Conservation (phyloP, 1,284 basidiomycete genomes). For the Cutaneotrichosporon sp. region DNA sequence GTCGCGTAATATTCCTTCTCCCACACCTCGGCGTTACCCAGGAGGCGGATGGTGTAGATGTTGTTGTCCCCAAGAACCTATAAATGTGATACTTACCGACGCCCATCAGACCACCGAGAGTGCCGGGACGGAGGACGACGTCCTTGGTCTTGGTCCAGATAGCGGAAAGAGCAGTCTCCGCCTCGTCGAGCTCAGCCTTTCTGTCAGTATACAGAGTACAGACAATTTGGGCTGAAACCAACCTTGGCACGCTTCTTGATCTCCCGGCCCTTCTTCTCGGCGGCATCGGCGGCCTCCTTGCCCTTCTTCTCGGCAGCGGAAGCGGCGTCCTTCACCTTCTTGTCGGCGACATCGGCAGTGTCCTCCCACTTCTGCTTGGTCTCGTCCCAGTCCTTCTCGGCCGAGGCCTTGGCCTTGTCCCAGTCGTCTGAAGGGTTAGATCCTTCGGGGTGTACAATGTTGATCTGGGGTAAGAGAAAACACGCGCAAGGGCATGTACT, state of each 20-base stretch:
- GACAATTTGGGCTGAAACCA: too few relatives aligned
- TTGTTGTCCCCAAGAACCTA: too few relatives aligned
- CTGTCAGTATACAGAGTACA: background rate
- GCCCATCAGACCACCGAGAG: constrained; percentile 68
- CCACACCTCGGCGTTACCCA: constrained; percentile 66
- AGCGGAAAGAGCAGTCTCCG: constrained; percentile 55
- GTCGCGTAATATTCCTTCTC: constrained; percentile 61
- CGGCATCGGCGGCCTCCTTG: constrained; percentile 45
- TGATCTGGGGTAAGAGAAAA: too few relatives aligned
- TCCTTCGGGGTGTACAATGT: too few relatives aligned
- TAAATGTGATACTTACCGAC: too few relatives aligned
- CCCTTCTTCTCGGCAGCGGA: constrained; percentile 52
- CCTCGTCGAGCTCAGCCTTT: constrained; percentile 51
- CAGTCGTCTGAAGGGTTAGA: constrained; percentile 15
- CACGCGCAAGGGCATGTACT: background rate
- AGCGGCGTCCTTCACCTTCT: constrained; percentile 51
- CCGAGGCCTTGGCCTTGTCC: constrained; percentile 17
- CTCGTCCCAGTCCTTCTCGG: constrained; percentile 19
- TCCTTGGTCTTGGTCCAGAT: constrained; percentile 59
- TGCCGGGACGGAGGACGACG: constrained; percentile 61
- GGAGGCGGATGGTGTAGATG: constrained; percentile 16
- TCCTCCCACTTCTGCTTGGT: background rate
- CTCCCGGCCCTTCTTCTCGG: too few relatives aligned
- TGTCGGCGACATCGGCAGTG: constrained; percentile 13
- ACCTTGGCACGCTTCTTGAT: constrained; percentile 49